phyloP scores from a whole-genome alignment of 352 stramenopile genomes.

The Globisporangium middletonii region DNA sequence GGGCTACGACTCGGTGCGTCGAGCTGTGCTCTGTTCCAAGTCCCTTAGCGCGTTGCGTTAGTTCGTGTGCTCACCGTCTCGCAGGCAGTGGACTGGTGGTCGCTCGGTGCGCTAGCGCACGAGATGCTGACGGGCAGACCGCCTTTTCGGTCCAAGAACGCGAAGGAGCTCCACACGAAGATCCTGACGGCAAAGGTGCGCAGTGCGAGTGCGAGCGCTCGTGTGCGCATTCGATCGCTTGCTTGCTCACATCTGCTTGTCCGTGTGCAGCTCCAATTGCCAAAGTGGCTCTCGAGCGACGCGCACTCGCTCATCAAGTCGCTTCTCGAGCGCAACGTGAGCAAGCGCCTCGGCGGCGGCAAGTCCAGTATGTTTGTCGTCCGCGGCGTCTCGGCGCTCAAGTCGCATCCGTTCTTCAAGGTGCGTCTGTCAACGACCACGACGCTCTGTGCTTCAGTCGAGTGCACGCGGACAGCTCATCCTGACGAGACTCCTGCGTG shows the following conservation, averaged over 20 bases:
- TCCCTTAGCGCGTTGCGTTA: too few relatives aligned
- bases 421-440: constrained; percentile 15
- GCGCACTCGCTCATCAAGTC: constrained; percentile 94
- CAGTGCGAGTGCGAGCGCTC: not conserved
- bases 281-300: constrained; percentile 75
- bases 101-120: constrained; percentile 66
- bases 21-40: not conserved
- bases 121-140: constrained; percentile 79
- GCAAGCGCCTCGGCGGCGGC: constrained; percentile 89
- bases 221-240: not conserved
- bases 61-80: not conserved
- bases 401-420: constrained; percentile 94
- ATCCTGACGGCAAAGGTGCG: constrained; percentile 67
- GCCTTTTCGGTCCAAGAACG: constrained; percentile 70
- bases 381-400: constrained; percentile 93
- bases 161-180: constrained; percentile 63
- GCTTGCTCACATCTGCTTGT: not conserved
- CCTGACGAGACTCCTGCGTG: not conserved
- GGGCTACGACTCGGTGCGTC: constrained; percentile 64
- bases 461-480: not conserved
- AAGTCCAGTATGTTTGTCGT: constrained; percentile 98
- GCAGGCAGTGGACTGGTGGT: constrained; percentile 83
- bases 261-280: constrained; percentile 50
- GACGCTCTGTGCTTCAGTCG: not conserved
- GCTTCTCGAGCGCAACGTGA: constrained; percentile 95